Evolutionary conservation across 2,329 filamentous ascomycete genomes (phyloP).

Genomic region (Beauveria brongniartii): DNA sequence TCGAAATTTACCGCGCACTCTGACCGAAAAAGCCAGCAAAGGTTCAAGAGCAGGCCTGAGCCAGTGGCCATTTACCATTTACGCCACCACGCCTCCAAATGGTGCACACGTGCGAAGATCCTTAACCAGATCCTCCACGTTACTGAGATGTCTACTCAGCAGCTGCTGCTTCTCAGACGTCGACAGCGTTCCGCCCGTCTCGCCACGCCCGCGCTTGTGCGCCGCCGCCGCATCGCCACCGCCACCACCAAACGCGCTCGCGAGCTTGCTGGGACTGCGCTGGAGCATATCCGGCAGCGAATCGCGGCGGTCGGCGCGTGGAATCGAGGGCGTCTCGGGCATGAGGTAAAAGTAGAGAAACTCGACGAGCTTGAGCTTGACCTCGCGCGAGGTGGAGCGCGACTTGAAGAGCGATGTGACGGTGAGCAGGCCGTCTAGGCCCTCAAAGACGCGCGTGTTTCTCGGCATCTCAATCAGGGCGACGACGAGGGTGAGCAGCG

Average conservation of each 20-base stretch:
- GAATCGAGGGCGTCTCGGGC: conserved; percentile 66
- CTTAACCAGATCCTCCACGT: conserved; percentile 76
- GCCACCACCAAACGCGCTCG: conserved; percentile 41
- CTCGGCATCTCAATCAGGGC: conserved; percentile 77
- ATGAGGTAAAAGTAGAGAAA: conserved; percentile 99
- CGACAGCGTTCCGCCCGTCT: conserved; percentile 43
- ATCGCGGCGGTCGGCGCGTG: conserved; percentile 35
- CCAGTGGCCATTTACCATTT: conserved; percentile 18
- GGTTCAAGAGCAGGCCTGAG: neutral
- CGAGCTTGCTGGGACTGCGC: conserved; percentile 61
- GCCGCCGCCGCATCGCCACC: conserved; percentile 10
- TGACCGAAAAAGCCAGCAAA: neutral
- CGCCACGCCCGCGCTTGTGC: conserved; percentile 17
- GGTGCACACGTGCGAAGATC: conserved; percentile 74
- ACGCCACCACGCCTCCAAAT: conserved; percentile 55
- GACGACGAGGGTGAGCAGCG: conserved; percentile 82
- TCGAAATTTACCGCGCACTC: neutral
- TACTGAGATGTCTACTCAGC: conserved; percentile 68
- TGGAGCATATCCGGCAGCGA: conserved; percentile 48
- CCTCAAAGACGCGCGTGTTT: conserved; percentile 88
- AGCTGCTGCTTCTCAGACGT: conserved; percentile 78
- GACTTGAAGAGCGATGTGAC: conserved; percentile 91
- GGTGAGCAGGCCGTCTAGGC: conserved; percentile 82
- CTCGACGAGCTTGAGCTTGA: conserved; percentile 93
- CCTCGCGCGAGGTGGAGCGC: conserved; percentile 73